Evolutionary conservation across 2,329 filamentous ascomycete species (phyloP), one percentile per base, ranked within the genome.

Genomic region (Pseudocercospora pini-densiflorae): DNA sequence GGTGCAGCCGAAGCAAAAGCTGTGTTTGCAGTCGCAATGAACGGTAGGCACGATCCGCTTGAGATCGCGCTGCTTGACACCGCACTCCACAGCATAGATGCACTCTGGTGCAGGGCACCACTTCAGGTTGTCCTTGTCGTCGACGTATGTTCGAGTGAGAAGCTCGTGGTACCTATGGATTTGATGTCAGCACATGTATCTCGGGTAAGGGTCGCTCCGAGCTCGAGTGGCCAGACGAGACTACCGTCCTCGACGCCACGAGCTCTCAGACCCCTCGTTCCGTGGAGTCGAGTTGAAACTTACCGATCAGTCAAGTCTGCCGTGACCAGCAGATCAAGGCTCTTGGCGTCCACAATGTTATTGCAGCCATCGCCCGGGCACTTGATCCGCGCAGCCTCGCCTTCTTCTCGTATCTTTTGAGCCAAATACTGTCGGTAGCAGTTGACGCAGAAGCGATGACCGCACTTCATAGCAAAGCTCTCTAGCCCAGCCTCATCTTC

Each of bases 71-170:
- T 91, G 90, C 82, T 97, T 97, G 66, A 98, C 87, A 0, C 83
- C 84, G 74, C 95, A 99, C 76, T 98, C 92, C 55, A 99, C 84
- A 12, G 94, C 95, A 75, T 95, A 98, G 74, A 92, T 88, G 80
- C 95, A 99, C 78, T 99, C 94, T n/a, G 95, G 95, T 0, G 94
- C 94, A 0, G 95, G 95, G 78, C 95, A 99, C 95, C 95, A 99
- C 79, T 97, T 97, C 67, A 98, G 87, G 63, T 90, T 91, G 64
- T 97, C 94, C 80, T 93, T 97, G 79, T 99, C 94, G 79, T 99
- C 95, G 67, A 99, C 95, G 75, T 97, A 99, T 6, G 94, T 97
- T 73, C 95, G 87, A 75, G 92, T 97, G 36, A 99, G 88, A 16
- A 99, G 86, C 72, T 92, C 89, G 70, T 92, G 88, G 76, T 99